These are phyloP conservation scores for Podosphaera aphanis DNA, from an alignment of 2,329 filamentous ascomycete genomes.

Conservation along the genomic window DNA sequence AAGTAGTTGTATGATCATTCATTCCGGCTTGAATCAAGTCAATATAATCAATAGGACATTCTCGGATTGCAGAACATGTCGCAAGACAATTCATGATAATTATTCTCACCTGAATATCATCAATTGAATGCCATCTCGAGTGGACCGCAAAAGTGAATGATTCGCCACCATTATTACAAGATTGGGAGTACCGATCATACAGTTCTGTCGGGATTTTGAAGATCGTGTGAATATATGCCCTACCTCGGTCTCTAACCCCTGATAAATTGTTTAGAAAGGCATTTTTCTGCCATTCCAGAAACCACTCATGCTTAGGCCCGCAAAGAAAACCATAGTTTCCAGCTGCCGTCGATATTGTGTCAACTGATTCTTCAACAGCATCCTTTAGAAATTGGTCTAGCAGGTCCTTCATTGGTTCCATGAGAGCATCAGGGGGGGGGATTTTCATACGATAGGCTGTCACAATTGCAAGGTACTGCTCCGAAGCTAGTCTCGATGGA, in stretches of 20 bases:
- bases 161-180: not conserved
- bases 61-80: slow-evolving; percentile 19
- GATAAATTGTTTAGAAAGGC: slow-evolving; percentile 3
- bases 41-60: slow-evolving; percentile 4
- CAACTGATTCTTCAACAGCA: slow-evolving; percentile 26
- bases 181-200: not conserved
- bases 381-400: slow-evolving; percentile 23
- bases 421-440: not conserved
- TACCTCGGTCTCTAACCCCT: slow-evolving; percentile 17
- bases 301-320: slow-evolving; percentile 1
- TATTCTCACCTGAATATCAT: slow-evolving; percentile 27
- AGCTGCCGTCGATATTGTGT: slow-evolving; percentile 26
- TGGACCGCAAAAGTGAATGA: slow-evolving; percentile 21
- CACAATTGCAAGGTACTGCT: not conserved
- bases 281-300: slow-evolving; percentile 19
- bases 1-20: slow-evolving; percentile 77
- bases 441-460: not conserved
- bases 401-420: not conserved
- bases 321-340: slow-evolving; percentile 18
- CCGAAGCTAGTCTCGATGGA: not conserved
- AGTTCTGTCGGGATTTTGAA: slow-evolving; percentile 2
- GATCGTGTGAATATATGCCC: slow-evolving; percentile 27
- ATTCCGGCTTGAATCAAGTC: slow-evolving; percentile 30
- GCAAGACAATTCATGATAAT: slow-evolving; percentile 31
- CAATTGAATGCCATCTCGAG: slow-evolving; percentile 27